Conservation (phyloP, 805 yeast species). For the Deakozyma indianensis region DNA sequence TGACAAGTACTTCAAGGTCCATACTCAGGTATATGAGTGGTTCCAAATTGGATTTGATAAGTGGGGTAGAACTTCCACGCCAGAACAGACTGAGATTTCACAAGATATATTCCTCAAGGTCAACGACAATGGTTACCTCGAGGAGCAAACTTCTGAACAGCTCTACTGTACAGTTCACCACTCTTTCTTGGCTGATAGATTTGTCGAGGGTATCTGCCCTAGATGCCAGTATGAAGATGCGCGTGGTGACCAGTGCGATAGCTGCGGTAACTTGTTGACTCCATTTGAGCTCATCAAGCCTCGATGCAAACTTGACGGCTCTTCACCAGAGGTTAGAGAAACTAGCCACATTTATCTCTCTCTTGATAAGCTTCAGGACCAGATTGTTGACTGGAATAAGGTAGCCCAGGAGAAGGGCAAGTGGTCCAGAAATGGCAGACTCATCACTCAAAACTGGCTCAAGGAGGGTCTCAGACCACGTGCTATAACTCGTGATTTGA, state of each 20-base stretch:
- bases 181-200: slow-evolving; percentile 89
- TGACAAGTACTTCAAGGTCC: slow-evolving; percentile 78
- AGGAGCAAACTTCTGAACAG: slow-evolving; percentile 80
- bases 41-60: slow-evolving; percentile 88
- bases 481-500: slow-evolving; percentile 91
- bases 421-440: slow-evolving; percentile 87
- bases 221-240: slow-evolving; percentile 93
- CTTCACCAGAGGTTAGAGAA: slow-evolving; percentile 64
- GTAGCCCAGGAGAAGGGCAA: slow-evolving; percentile 55
- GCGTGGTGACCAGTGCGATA: slow-evolving; percentile 98
- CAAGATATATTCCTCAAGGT: slow-evolving; percentile 80
- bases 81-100: slow-evolving; percentile 82
- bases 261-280: slow-evolving; percentile 78
- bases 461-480: slow-evolving; percentile 87
- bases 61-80: slow-evolving; percentile 94
- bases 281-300: slow-evolving; percentile 92
- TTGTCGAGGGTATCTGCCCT: slow-evolving; percentile 95
- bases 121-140: slow-evolving; percentile 62
- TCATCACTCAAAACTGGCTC: slow-evolving; percentile 86
- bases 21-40: slow-evolving; percentile 89
- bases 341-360: slow-evolving; percentile 79
- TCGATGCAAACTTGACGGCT: slow-evolving; percentile 82
- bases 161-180: slow-evolving; percentile 82
- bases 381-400: slow-evolving; percentile 56
- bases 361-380: slow-evolving; percentile 72